A percentile compares a stretch with the other conserved stretches of the same genome.
Evolutionary conservation across 805 yeast genomes (phyloP).

Genomic region (Cyberlindnera xishuangbannaensis): DNA sequence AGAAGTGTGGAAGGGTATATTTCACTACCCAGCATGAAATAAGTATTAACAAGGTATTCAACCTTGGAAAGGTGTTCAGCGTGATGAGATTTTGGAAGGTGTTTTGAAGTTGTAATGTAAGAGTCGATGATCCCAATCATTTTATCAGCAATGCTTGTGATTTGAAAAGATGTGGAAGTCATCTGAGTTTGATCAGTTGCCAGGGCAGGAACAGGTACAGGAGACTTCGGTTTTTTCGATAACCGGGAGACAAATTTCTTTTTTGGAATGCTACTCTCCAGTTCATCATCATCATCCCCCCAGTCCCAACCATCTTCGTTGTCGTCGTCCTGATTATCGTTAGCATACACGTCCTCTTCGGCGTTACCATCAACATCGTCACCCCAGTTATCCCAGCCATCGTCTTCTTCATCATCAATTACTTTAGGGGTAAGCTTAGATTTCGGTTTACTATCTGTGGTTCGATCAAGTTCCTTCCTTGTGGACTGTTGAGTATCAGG

Average conservation of each 20-base stretch:
- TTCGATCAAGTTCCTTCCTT: too few relatives aligned
- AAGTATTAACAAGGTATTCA: conserved; percentile 14
- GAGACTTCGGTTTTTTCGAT: conserved; percentile 6
- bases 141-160: conserved; percentile 13
- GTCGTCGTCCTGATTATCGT: too few relatives aligned
- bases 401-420: conserved; percentile 18
- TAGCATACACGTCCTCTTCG: not conserved
- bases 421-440: conserved; percentile 1
- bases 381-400: not conserved
- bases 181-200: not conserved
- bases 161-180: conserved; percentile 1
- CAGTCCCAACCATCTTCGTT: conserved; percentile 12
- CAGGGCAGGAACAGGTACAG: conserved; percentile 12
- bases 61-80: conserved; percentile 13
- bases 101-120: conserved; percentile 10
- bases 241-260: conserved; percentile 14
- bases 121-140: conserved; percentile 12
- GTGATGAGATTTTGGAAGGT: conserved; percentile 10
- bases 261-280: conserved; percentile 4
- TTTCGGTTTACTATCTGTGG: not conserved
- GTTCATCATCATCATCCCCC: conserved; percentile 1
- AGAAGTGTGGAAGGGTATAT: conserved; percentile 11
- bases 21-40: conserved; percentile 16
- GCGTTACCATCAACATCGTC: conserved; percentile 20
- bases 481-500: too few relatives aligned